Conservation (phyloP, 164 flowering plant genomes). For the Tetracentron sinense region DNA sequence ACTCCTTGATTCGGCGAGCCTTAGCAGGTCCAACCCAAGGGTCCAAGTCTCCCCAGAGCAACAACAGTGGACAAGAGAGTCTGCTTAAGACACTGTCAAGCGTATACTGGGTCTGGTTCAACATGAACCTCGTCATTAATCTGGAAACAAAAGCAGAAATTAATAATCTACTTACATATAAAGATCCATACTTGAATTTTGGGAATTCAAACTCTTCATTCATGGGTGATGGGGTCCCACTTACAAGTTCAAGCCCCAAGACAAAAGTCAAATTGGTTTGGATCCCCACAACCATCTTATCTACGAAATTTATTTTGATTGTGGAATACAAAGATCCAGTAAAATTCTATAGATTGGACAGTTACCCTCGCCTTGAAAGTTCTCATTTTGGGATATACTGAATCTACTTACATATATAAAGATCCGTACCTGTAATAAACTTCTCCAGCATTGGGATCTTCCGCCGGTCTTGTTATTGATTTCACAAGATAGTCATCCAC, state of each 20-base stretch:
- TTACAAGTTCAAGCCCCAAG: not conserved
- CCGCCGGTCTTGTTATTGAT: constrained; percentile 79
- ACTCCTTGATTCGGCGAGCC: constrained; percentile 77
- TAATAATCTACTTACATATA: too few species aligned
- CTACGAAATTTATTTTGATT: not conserved
- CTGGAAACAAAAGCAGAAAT: constrained; percentile 34
- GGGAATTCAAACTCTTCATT: too few species aligned
- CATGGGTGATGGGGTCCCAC: too few species aligned
- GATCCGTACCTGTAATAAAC: constrained; percentile 83
- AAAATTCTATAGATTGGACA: not conserved
- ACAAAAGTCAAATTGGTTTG: not conserved
- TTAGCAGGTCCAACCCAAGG: constrained; percentile 99
- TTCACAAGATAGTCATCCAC: constrained; percentile 95
- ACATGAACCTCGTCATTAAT: constrained; percentile 83
- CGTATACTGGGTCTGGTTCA: constrained; percentile 72
- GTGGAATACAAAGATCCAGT: not conserved
- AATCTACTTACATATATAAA: not conserved
- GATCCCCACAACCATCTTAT: not conserved
- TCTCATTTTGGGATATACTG: not conserved
- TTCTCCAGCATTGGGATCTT: constrained; percentile 93
- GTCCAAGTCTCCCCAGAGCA: constrained; percentile 96
- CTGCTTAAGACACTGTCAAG: constrained; percentile 56
- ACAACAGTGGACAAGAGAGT: constrained; percentile 76
- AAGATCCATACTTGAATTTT: too few species aligned
- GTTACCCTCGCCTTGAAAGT: too few species aligned